Base-by-base conservation (phyloP, 306 rosid genomes). In the Hylodesmum podocarpum region DNA sequence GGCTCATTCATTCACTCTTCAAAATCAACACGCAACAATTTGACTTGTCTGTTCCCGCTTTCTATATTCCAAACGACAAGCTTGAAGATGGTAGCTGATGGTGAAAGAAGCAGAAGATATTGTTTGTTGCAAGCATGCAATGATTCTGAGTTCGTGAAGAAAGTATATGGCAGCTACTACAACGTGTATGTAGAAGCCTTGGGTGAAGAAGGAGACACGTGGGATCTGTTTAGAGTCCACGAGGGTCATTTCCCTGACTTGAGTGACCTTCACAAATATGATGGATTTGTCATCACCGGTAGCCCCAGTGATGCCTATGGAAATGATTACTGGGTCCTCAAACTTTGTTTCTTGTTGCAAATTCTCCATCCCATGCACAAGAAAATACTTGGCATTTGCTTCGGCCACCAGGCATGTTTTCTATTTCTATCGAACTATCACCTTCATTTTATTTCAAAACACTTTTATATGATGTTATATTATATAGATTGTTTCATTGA, bases 341-440 rank as follows among this genome's bases (percentile, higher is more conserved):
- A 83, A 67, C 97, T 91, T 0, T 89, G 92, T 67, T 78, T 75
- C 63, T 82, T 91, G 73, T 44, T 91, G 65, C 87, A 78, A 68
- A 86, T 77, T 74, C 63, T 91, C 12, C 85, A 88, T 72, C 80
- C 89, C 69, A 89, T 88, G 90, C 79, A 70, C 67, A 91, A 89
- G 80, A 89, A 88, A 78, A 18, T 91, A 64, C 91, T 91, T 10
- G 93, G 95, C 39, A 86, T 91, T 67, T 91, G 94, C 85, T 89
- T 91, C 33, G 94, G 97, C 6, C 93, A 89, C 67, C 97, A 89
- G 91, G 97, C 87, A 83, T 21, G 0, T 37, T 46, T 25, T 46
- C 40, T 43, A 34, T 4, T 33, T 33, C 6, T 33, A n/a, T n/a
- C n/a, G n/a, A n/a, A n/a, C n/a, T n/a, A n/a, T n/a, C 10, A n/a